Conservation (phyloP, 805 yeast species). For the Saturnispora saitoi region DNA sequence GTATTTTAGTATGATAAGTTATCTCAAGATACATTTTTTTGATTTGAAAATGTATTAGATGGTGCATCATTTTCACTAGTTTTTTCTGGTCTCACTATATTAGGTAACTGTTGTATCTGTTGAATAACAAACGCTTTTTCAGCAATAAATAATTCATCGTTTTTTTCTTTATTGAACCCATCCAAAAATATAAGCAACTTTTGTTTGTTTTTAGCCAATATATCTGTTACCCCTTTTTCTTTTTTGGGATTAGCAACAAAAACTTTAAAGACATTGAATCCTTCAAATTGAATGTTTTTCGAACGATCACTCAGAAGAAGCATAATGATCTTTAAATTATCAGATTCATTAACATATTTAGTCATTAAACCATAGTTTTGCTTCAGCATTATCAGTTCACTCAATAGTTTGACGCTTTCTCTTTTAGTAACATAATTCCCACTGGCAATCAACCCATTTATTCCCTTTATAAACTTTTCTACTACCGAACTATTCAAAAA, state of each 20-base stretch:
- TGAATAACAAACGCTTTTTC: constrained; percentile 76
- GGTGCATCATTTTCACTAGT: constrained; percentile 4
- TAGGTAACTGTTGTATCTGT: constrained; percentile 66
- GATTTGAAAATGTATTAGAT: not conserved
- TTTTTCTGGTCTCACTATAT: constrained; percentile 29
- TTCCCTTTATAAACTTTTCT: constrained; percentile 47
- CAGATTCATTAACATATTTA: constrained; percentile 69
- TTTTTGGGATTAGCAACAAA: constrained; percentile 96
- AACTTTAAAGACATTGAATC: constrained; percentile 88
- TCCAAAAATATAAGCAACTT: constrained; percentile 64
- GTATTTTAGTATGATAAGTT: not conserved
- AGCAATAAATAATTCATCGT: constrained; percentile 54
- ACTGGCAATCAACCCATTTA: constrained; percentile 65
- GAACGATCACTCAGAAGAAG: constrained; percentile 78
- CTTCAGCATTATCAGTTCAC: constrained; percentile 62
- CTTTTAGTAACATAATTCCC: constrained; percentile 87
- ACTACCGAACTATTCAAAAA: constrained; percentile 40
- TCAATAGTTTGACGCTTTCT: constrained; percentile 72
- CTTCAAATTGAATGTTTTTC: constrained; percentile 80
- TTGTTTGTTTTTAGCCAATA: constrained; percentile 73
- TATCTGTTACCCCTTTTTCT: constrained; percentile 69
- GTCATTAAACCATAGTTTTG: constrained; percentile 67
- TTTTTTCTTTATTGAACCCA: constrained; percentile 49
- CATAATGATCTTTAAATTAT: constrained; percentile 82
- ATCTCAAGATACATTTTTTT: not conserved